Evolutionary conservation across 768 basidiomycete genomes (phyloP), one percentile per base, ranked within the genome.

Genomic region (Leccinum fibrillosum): DNA sequence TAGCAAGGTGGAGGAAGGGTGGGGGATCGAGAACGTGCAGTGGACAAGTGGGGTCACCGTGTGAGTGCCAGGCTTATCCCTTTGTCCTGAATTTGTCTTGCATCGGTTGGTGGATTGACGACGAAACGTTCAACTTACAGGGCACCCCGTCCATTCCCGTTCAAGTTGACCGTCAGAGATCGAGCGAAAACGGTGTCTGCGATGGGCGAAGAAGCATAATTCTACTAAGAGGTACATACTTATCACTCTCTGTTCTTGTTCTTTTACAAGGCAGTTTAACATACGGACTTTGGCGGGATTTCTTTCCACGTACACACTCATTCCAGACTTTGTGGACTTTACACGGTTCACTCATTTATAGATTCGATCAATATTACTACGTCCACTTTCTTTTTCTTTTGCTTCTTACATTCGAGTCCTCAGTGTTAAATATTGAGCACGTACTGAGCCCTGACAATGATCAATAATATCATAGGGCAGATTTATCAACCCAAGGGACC

Each of bases 21-120:
- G 56, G 56, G 47, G 52, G 8, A 21, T 53, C 4, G 8, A 53
- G 47, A 47, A 57, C 7, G 56, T 57, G 32, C 7, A 37, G 23
- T 57, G 56, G 52, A 49, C 56, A 10, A 57, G 34, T 26, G 56
- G 51, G 15, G 44, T 57, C 13, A 34, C 45, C 2, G 52, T 53
- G 51, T 53, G 45, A 47, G 56, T 53, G 12, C 6, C 11, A 28
- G 11, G n/a, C n/a, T 57, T 48, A 9, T 32, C 49, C 4, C n/a
- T 9, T 15, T 26, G 17, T 17, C 5, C 10, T n/a, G 9, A 11
- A 5, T 32, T 3, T 49, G 12, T 15, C 25, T 50, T 50, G 28
- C 2, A 32, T 11, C 2, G 32, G 32, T 35, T 32, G 25, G 13
- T n/a, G 39, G 4, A 44, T 47, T 35, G 51, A 48, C 26, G 21